phyloP scores from a whole-genome alignment of 163 green algal genomes.

The Trebouxiophyceae sp. region DNA sequence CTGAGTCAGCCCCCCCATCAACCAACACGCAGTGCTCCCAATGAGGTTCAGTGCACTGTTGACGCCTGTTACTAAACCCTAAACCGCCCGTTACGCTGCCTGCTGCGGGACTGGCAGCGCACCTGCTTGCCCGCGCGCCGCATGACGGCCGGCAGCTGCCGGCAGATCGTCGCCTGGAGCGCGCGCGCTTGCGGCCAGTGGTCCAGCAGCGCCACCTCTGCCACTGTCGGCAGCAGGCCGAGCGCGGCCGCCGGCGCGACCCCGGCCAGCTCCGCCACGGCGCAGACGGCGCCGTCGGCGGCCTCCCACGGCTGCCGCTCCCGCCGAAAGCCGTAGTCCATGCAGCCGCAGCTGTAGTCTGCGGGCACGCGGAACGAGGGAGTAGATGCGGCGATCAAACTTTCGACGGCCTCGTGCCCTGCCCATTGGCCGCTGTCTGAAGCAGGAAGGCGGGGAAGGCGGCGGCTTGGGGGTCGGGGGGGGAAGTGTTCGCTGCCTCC shows the following conservation, averaged over 20 bases:
- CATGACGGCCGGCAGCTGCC: conserved; percentile 52
- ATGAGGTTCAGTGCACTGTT: neutral
- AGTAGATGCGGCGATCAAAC: too few species aligned
- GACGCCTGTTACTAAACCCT: neutral
- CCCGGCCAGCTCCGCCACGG: conserved; percentile 50
- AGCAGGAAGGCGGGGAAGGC: too few species aligned
- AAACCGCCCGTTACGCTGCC: neutral
- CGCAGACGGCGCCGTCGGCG: conserved; percentile 65
- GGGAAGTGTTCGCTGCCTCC: too few species aligned
- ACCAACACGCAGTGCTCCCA: neutral
- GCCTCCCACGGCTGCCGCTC: conserved; percentile 74
- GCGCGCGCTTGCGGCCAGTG: conserved; percentile 55
- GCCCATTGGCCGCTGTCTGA: too few species aligned
- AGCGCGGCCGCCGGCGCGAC: conserved; percentile 19
- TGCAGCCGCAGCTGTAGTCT: conserved; percentile 65
- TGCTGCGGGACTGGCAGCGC: conserved; percentile 9
- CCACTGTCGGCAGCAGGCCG: conserved; percentile 29
- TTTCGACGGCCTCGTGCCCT: too few species aligned
- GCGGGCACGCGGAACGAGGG: too few species aligned
- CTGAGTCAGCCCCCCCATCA: too few species aligned
- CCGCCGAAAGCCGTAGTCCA: conserved; percentile 69
- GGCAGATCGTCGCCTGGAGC: conserved; percentile 67
- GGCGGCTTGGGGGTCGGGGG: too few species aligned
- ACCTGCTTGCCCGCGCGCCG: conserved; percentile 41
- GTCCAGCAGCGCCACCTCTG: conserved; percentile 41